Percentiles rank a stretch among this genome's conserved stretches.
These are phyloP conservation scores for Diplosphaera chodatii DNA, from an alignment of 139 green algal species.

Conservation along the genomic window DNA sequence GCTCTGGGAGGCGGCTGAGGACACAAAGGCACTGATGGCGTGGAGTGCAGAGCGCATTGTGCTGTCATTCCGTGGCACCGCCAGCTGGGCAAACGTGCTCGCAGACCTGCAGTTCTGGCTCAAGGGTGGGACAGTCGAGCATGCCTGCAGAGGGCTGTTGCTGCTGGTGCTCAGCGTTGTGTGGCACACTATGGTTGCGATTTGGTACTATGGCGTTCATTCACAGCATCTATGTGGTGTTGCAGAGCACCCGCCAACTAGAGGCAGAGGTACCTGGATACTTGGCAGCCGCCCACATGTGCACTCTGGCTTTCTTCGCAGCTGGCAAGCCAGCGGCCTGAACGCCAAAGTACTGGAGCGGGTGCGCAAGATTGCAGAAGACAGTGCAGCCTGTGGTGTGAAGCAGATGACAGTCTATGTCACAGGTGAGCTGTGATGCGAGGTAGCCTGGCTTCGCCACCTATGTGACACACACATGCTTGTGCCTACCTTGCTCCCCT, in stretches of 20 bases:
- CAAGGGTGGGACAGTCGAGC: too few species aligned
- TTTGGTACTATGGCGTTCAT: not conserved
- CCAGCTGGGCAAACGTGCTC: slow-evolving; percentile 14
- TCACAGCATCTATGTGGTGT: not conserved
- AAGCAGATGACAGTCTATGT: not conserved
- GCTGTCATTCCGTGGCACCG: slow-evolving; percentile 28
- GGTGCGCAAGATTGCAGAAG: not conserved
- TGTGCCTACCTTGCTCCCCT: not conserved
- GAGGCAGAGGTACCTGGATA: not conserved
- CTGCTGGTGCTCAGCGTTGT: not conserved
- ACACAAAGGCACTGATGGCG: slow-evolving; percentile 18
- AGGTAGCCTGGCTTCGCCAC: not conserved
- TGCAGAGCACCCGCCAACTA: not conserved
- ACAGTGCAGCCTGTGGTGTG: not conserved
- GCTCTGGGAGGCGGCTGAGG: not conserved
- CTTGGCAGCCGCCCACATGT: not conserved
- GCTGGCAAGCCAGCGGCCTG: slow-evolving; percentile 16
- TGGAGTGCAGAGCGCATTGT: slow-evolving; percentile 18
- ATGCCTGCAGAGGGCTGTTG: not conserved
- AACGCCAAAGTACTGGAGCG: slow-evolving; percentile 13
- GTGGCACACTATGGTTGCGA: not conserved
- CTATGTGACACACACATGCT: not conserved
- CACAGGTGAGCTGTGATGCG: not conserved
- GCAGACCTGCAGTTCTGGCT: slow-evolving; percentile 20
- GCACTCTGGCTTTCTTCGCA: slow-evolving; percentile 12